Base-by-base conservation (phyloP, 2,329 filamentous ascomycete genomes). In the Neospermospora avenae region DNA sequence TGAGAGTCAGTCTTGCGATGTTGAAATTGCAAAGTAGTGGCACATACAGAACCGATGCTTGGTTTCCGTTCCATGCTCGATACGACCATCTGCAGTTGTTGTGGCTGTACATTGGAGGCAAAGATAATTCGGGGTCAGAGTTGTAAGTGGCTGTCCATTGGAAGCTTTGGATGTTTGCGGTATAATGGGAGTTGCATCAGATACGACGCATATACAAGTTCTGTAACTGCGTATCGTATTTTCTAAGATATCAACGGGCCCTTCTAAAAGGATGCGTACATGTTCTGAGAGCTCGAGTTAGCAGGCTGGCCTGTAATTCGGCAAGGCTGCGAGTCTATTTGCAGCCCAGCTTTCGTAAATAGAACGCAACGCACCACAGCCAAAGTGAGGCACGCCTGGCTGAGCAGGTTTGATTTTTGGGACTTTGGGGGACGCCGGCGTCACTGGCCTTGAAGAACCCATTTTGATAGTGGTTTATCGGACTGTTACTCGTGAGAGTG, bases 91-190 rank as follows among this genome's bases (percentile, higher is more conserved):
- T 64, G 86, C 83, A 13, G 82, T 83, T 61, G 88, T 82, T 22
- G 89, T 89, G 54, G 79, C 81, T 11, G 87, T 84, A 69, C 90
- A 93, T 74, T 91, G 88, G 52, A 91, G 74, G 68, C 88, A 91
- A 25, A 91, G 80, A 70, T 87, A 90, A 68, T 88, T 89, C 49
- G 86, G 82, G 14, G 85, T 87, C 59, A 89, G 74, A 5, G 82
- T 84, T 10, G 85, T 87, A 63, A 84, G 74, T 51, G 83, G 76
- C 48, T 78, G 77, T 58, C 82, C 81, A 59, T 87, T 83, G 31
- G 77, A 68, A 52, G 77, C 77, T 65, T 83, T 87, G 60, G 81
- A 85, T 5, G 85, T 90, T 73, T 89, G 88, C 25, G 82, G 80
- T 51, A 87, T 81, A 70, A 86, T 80, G 55, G 82, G 84, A 52